phyloP scores from a whole-genome alignment of 169 alveolate species.

The Eimeria acervulina region DNA sequence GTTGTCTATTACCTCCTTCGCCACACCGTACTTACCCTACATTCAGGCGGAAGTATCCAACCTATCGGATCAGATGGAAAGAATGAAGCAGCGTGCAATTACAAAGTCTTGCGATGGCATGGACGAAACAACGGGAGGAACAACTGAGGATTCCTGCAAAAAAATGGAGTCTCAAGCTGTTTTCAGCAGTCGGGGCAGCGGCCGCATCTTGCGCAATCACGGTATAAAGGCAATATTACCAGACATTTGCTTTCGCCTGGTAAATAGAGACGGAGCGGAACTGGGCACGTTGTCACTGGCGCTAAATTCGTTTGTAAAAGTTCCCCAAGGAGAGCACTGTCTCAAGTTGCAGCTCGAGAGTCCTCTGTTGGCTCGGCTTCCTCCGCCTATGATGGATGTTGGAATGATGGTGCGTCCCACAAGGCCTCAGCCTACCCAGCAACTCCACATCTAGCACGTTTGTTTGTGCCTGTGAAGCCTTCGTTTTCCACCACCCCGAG shows the following conservation, averaged over 20 bases:
- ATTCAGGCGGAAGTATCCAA: conserved; percentile 17
- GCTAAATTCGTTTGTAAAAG: conserved; percentile 46
- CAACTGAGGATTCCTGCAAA: background rate
- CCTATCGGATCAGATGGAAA: background rate
- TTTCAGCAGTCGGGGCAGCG: conserved; percentile 31
- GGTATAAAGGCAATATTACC: conserved; percentile 49
- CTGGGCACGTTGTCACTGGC: conserved; percentile 65
- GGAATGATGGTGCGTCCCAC: conserved; percentile 47
- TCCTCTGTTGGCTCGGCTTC: conserved; percentile 59
- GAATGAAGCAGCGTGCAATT: background rate
- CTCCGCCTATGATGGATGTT: conserved; percentile 66
- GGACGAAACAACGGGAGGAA: background rate
- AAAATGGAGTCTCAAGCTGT: background rate
- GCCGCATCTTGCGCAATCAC: background rate
- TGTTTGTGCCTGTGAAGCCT: background rate
- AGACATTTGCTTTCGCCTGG: conserved; percentile 73
- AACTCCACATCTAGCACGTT: background rate
- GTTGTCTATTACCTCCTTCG: conserved; percentile 43
- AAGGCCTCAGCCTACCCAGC: background rate
- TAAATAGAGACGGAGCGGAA: conserved; percentile 57
- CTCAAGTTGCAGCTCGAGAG: conserved; percentile 57
- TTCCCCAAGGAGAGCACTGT: conserved; percentile 71
- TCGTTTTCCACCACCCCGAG: background rate
- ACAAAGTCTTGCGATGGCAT: background rate
- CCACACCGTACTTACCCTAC: conserved; percentile 76